Base-by-base conservation (phyloP, 1,284 basidiomycete genomes). In the Cutaneotrichosporon dermatis region DNA sequence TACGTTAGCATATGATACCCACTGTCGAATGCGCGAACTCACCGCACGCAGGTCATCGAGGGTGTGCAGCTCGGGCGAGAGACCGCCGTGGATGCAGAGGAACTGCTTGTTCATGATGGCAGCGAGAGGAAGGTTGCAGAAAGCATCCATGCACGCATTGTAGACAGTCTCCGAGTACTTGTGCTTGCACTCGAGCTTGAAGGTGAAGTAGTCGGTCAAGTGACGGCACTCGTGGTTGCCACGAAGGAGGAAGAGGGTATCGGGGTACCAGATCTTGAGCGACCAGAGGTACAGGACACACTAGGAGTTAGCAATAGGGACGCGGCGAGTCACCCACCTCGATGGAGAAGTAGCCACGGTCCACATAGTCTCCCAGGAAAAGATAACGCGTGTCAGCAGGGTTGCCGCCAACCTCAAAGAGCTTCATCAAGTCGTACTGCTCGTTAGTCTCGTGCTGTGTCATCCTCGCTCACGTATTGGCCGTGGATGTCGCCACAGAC, bases 211-310 rank as follows among this genome's bases (percentile, higher is more conserved):
- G 79, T 95, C 92, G 9, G 93, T 97, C 60, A 97, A 82, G 79
- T 97, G 93, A 51, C 88, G 86, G 73, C 95, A 99, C 82, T 99
- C 95, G 80, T 99, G 95, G 79, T 99, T 99, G 25, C 95, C 95
- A 52, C 95, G 88, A 25, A 99, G 83, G 57, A 99, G 84, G 75
- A 89, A 88, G 54, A 98, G 84, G 63, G 89, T 90, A 67, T 87
- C 86, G 15, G 95, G 96, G 74, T 90, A 91, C 84, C 90, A 92
- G 63, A 99, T 87, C 82, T 99, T 99, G 76, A 95, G 83, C 34
- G 88, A 82, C 82, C 92, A 97, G 15, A 97, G 83, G 77, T 94
- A 94, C 45, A 94, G 81, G 9, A 94, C 90, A 75, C 90, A 93
- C 90, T 92, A 71, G 4, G 33, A 12, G 41, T 70, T 63, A 42